Evolutionary conservation across 2,329 filamentous ascomycete genomes (phyloP).

Genomic region (Bretziella fagacearum): DNA sequence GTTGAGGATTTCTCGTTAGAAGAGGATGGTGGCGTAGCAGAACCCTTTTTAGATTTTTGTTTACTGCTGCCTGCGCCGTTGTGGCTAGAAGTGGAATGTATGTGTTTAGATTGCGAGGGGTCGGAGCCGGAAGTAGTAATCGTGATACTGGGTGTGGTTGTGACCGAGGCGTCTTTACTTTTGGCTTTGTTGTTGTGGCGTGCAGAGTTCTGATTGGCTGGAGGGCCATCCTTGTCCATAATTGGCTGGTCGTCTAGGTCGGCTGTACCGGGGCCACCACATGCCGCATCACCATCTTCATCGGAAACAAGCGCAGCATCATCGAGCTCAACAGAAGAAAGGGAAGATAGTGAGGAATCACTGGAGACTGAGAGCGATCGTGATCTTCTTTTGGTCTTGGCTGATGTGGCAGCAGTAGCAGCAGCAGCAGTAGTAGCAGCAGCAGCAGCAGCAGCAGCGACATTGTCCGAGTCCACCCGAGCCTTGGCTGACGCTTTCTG

Average conservation of each 20-base stretch:
- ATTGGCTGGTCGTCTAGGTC: conserved; percentile 11
- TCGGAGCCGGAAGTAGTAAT: conserved; percentile 1
- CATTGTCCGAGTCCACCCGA: no score
- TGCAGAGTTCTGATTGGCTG: conserved; percentile 10
- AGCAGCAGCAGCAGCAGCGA: not conserved
- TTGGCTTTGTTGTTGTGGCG: conserved; percentile 7
- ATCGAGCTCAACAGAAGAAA: conserved; percentile 11
- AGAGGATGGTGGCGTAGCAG: not conserved
- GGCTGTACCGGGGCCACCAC: not conserved
- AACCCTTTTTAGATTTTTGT: not conserved
- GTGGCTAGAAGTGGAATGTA: not conserved
- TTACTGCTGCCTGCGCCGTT: not conserved
- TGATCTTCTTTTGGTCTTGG: not conserved
- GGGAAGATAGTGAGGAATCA: conserved; percentile 13
- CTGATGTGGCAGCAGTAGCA: not conserved
- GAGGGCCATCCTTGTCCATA: conserved; percentile 2
- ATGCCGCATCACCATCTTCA: conserved; percentile 2
- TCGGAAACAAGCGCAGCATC: conserved; percentile 9
- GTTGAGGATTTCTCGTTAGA: not conserved
- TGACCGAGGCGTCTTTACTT: conserved; percentile 3
- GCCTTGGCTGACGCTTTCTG: conserved; percentile 4
- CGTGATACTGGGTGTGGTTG: conserved; percentile 2
- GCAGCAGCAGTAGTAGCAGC: not conserved
- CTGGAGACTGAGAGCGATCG: conserved; percentile 12
- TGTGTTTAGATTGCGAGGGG: not conserved